Base-by-base conservation (phyloP, 805 yeast genomes). In the Pichia insulana region DNA sequence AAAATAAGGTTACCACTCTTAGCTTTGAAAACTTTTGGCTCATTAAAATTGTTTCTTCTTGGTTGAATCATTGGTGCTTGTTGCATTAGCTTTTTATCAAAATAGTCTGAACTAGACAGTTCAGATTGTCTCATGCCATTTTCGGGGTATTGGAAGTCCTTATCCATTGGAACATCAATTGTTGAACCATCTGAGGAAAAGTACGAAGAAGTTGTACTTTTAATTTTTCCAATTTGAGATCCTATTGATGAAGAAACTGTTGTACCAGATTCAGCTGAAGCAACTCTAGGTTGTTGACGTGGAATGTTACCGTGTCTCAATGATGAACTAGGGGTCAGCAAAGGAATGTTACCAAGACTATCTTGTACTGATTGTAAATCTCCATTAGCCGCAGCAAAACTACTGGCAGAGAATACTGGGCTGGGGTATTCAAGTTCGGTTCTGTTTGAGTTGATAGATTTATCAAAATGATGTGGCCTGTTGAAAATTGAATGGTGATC, bases 1-100 rank as follows among this genome's bases (percentile, higher is more conserved):
- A 92, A 70, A 11, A 89, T 87, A 58, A 92, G 74, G 54, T 90
- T 78, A 53, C 96, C 94, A 40, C 80, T 69, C 44, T 80, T 83
- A 37, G 88, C 73, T 55, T 79, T 65, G 59, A 84, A 86, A 53
- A 83, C 82, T 55, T 61, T 64, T 6, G 61, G 60, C 8, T 56
- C 57, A 37, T 52, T 54, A 37, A 57, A 54, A 19, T 61, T 59
- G 41, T 63, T 58, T 56, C 68, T 58, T 50, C 68, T 54, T 43
- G 68, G 68, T 43, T 63, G 66, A 40, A 50, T 56, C 43, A 60
- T 61, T 22, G 50, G 44, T 19, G 44, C 44, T 17, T 36, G 35
- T 12, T 43, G 33, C 44, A 45, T 38, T 12, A 45, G 18, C 8
- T 45, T 40, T 34, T 42, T 34, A 37, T 48, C 45, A 34, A 48